A percentile compares a stretch with the other conserved stretches of the same genome.
Conservation (phyloP, 1,139 yeast species). For the Meyerozyma sp. region DNA sequence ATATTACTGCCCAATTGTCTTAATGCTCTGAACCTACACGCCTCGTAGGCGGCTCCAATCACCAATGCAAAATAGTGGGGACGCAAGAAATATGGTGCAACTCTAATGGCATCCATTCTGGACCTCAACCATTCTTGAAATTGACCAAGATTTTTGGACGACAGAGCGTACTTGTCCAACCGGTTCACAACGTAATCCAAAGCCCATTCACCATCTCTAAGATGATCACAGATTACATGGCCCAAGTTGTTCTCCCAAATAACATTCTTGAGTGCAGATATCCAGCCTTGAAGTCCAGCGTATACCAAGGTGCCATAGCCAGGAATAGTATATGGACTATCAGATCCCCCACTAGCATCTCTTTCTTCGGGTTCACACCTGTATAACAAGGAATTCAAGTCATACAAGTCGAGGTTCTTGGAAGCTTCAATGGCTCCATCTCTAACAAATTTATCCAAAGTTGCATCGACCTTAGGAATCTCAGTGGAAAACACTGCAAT, state of each 20-base stretch:
- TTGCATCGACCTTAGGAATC: slow-evolving; percentile 49
- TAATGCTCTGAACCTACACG: slow-evolving; percentile 66
- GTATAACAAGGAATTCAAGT: slow-evolving; percentile 71
- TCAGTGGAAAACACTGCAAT: slow-evolving; percentile 77
- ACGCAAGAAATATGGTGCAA: slow-evolving; percentile 70
- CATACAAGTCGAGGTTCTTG: slow-evolving; percentile 51
- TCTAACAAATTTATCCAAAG: slow-evolving; percentile 59
- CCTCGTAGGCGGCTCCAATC: slow-evolving; percentile 77
- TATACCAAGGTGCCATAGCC: slow-evolving; percentile 67
- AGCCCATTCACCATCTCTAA: slow-evolving; percentile 87
- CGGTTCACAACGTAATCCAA: slow-evolving; percentile 69
- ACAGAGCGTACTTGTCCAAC: slow-evolving; percentile 47
- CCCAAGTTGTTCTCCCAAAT: slow-evolving; percentile 72
- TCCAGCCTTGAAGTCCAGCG: slow-evolving; percentile 95
- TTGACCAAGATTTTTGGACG: slow-evolving; percentile 39
- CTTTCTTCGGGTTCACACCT: slow-evolving; percentile 84
- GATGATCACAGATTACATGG: slow-evolving; percentile 75
- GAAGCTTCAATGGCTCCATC: slow-evolving; percentile 77
- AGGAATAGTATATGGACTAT: slow-evolving; percentile 74
- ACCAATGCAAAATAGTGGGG: slow-evolving; percentile 85
- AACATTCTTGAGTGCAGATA: slow-evolving; percentile 57
- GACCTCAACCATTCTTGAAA: slow-evolving; percentile 66
- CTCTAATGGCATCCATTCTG: slow-evolving; percentile 60
- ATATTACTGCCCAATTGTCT: slow-evolving; percentile 49
- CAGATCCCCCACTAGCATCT: slow-evolving; percentile 66